Percentiles rank a stretch among this genome's conserved stretches.
These are phyloP conservation scores for Bryum argenteum DNA, from an alignment of 225 moss, liverwort and hornwort species.

Conservation along the genomic window DNA sequence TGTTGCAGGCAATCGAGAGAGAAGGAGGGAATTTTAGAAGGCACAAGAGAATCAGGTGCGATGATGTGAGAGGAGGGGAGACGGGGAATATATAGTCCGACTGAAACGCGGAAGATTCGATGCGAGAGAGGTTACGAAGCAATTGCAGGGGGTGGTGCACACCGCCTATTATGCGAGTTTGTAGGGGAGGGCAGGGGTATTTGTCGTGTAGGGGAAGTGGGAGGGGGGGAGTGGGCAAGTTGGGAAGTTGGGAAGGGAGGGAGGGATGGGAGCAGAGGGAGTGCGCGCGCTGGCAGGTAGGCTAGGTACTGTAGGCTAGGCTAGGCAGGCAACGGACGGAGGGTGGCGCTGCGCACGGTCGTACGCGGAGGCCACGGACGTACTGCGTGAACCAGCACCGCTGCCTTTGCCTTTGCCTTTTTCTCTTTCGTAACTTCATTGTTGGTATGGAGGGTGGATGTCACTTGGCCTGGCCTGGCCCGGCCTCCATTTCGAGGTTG, in stretches of 20 bases:
- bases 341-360: not conserved
- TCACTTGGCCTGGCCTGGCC: no score
- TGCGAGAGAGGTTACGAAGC: not conserved
- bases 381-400: not conserved
- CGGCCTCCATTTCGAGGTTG: no score
- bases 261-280: not conserved
- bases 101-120: not conserved
- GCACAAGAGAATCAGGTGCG: no score
- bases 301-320: no score
- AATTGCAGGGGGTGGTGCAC: slow-evolving; percentile 6
- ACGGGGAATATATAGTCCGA: not conserved
- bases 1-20: no score
- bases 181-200: not conserved
- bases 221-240: not conserved
- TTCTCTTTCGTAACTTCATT: no score
- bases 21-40: no score
- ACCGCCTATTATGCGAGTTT: slow-evolving; percentile 1
- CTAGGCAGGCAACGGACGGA: not conserved
- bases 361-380: not conserved
- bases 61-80: no score
- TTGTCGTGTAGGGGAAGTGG: not conserved
- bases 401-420: no score
- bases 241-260: not conserved
- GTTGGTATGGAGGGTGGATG: no score
- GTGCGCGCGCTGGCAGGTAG: not conserved